These are phyloP conservation scores for Dactylorhiza incarnata DNA, from an alignment of 106 monocot species.

Conservation along the genomic window DNA sequence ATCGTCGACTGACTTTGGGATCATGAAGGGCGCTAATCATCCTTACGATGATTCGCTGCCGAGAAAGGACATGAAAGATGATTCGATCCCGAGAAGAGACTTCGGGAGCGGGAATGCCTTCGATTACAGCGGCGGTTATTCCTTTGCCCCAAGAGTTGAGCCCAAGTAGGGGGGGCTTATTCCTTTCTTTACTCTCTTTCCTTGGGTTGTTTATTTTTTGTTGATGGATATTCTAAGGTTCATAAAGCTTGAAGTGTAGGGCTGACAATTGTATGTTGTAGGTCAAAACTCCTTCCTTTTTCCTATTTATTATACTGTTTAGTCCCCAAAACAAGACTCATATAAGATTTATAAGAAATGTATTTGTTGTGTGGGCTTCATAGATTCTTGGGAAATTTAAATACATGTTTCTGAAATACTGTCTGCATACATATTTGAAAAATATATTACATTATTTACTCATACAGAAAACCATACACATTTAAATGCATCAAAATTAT, in stretches of 20 bases:
- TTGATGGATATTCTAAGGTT: background rate
- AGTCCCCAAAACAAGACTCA: background rate
- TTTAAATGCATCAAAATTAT: too few relatives aligned
- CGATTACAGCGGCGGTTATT: constrained; percentile 21
- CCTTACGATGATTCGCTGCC: constrained; percentile 19
- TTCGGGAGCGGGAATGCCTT: constrained; percentile 20
- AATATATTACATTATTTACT: too few relatives aligned
- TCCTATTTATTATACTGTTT: background rate
- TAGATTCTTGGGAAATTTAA: too few relatives aligned
- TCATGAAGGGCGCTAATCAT: constrained; percentile 16
- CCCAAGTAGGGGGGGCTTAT: constrained; percentile 18
- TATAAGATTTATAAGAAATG: background rate
- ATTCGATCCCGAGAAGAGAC: constrained; percentile 15
- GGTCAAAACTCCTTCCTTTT: background rate
- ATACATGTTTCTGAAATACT: too few relatives aligned
- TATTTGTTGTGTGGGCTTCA: too few relatives aligned
- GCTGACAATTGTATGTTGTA: background rate
- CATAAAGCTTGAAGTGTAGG: background rate
- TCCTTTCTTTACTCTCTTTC: background rate
- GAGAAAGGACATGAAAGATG: constrained; percentile 15
- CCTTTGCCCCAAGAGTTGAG: constrained; percentile 14
- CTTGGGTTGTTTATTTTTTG: background rate
- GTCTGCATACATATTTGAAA: too few relatives aligned
- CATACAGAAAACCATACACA: too few relatives aligned
- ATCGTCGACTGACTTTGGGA: constrained; percentile 35